Conservation (phyloP, 768 basidiomycete species). For the Trametes cubensis region DNA sequence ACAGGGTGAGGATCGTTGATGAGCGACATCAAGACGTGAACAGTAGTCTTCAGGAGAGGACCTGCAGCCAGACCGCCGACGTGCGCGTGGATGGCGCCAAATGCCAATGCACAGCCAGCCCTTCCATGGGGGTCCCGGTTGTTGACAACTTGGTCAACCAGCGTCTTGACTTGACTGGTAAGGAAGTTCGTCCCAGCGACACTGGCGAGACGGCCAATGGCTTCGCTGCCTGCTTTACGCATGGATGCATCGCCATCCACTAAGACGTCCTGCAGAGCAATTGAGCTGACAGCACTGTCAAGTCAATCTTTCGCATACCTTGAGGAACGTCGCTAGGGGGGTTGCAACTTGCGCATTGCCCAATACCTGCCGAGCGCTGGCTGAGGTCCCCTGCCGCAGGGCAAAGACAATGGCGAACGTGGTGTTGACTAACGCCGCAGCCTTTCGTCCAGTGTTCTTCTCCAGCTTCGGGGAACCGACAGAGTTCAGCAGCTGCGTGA, state of each 20-base stretch:
- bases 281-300: slow-evolving; percentile 3
- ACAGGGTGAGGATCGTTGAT: slow-evolving; percentile 95
- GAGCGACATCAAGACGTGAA: slow-evolving; percentile 93
- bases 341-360: slow-evolving; percentile 65
- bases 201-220: slow-evolving; percentile 84
- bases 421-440: slow-evolving; percentile 82
- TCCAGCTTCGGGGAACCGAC: slow-evolving; percentile 80
- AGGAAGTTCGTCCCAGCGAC: slow-evolving; percentile 84
- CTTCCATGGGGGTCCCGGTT: slow-evolving; percentile 92
- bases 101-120: slow-evolving; percentile 91
- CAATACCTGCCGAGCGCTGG: slow-evolving; percentile 60
- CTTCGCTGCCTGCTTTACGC: slow-evolving; percentile 81
- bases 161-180: slow-evolving; percentile 81
- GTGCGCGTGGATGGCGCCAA: slow-evolving; percentile 88
- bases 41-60: slow-evolving; percentile 91
- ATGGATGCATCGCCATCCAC: slow-evolving; percentile 79
- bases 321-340: slow-evolving; percentile 70
- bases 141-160: slow-evolving; percentile 92
- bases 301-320: slow-evolving; percentile 48
- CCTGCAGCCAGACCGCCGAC: slow-evolving; percentile 96
- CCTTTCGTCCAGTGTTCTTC: slow-evolving; percentile 82
- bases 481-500: slow-evolving; percentile 64
- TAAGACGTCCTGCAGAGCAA: slow-evolving; percentile 63
- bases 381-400: slow-evolving; percentile 57
- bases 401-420: slow-evolving; percentile 73